Conservation (phyloP, 306 rosid genomes). For the Trifolium dubium region DNA sequence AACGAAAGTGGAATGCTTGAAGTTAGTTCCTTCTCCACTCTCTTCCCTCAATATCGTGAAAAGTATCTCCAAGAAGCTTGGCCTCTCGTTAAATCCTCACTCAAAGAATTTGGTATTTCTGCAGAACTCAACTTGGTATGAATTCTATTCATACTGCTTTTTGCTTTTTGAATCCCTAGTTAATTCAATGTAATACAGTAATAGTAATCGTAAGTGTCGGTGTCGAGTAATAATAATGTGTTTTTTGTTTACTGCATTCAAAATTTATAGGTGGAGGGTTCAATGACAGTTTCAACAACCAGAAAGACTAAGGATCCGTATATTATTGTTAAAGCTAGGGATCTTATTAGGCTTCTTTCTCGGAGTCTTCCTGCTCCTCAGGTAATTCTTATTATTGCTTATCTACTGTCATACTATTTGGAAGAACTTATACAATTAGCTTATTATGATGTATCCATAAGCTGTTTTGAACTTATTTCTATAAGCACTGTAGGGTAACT, state of each 20-base stretch:
- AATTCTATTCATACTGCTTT: background rate
- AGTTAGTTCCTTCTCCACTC: slow-evolving; percentile 87
- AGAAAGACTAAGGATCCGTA: slow-evolving; percentile 85
- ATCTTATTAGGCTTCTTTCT: slow-evolving; percentile 86
- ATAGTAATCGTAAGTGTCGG: no score
- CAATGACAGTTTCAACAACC: slow-evolving; percentile 92
- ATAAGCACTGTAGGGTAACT: background rate
- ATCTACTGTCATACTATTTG: background rate
- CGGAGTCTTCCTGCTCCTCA: slow-evolving; percentile 95
- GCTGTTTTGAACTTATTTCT: background rate
- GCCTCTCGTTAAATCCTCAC: slow-evolving; percentile 70
- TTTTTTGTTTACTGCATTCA: background rate
- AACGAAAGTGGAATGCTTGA: slow-evolving; percentile 87
- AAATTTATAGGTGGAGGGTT: slow-evolving; percentile 69
- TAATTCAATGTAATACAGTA: no score
- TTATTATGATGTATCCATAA: background rate
- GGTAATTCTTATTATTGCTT: slow-evolving; percentile 45
- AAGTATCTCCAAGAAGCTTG: slow-evolving; percentile 79
- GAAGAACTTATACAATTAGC: background rate
- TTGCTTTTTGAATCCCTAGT: background rate
- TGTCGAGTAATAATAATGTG: background rate
- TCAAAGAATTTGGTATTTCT: slow-evolving; percentile 62
- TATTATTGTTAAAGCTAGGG: slow-evolving; percentile 85
- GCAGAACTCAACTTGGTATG: slow-evolving; percentile 74
- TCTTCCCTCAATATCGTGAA: slow-evolving; percentile 81